Base-by-base conservation (phyloP, 2,329 filamentous ascomycete species). In the Xylaria sp. region DNA sequence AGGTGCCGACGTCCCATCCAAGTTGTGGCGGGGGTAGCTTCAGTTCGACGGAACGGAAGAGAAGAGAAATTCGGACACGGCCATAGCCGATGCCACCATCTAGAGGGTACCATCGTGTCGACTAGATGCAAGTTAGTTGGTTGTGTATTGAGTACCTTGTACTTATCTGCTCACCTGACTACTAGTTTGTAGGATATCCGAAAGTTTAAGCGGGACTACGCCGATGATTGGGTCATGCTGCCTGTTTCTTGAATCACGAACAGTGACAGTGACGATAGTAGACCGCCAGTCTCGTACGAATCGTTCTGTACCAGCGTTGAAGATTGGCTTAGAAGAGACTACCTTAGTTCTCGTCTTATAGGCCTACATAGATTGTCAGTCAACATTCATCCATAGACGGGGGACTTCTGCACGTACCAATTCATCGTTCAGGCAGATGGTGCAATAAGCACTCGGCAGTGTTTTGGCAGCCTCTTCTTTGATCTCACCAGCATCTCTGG, bases 301-400 rank as follows among this genome's bases (percentile, higher is more conserved):
- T 13, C 92, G 89, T 77, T 99, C 96, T 0, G 94, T 97, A 68
- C 95, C 95, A 3, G 96, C 94, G 74, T 98, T 97, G 86, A 97
- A 98, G 72, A 98, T 97, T 1, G 96, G 96, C 79, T 97, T 94
- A 61, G 93, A 97, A 42, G 92, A 97, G 7, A 97, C 92, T 4
- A 94, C 94, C 84, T 99, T 98, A 42, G 93, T 89, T 76, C 96
- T 89, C n/a, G 95, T 98, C 77, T 95, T 94, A 84, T 97, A 98
- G 20, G 94, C 85, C 77, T 77, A 42, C 42, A 65, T 82, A 6
- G 15, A 11, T 54, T 44, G 23, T 36, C 28, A 67, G 56, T 73
- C 70, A 72, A 70, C 36, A 56, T 71, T 64, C 65, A 36, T 36
- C 60, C 17, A 6, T 15, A 17, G 7, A 1, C 0, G 15, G 31